Percentiles rank a stretch among this genome's conserved stretches.
Evolutionary conservation across 345 rosid genomes (phyloP).

Genomic region (Carallia pectinifolia): DNA sequence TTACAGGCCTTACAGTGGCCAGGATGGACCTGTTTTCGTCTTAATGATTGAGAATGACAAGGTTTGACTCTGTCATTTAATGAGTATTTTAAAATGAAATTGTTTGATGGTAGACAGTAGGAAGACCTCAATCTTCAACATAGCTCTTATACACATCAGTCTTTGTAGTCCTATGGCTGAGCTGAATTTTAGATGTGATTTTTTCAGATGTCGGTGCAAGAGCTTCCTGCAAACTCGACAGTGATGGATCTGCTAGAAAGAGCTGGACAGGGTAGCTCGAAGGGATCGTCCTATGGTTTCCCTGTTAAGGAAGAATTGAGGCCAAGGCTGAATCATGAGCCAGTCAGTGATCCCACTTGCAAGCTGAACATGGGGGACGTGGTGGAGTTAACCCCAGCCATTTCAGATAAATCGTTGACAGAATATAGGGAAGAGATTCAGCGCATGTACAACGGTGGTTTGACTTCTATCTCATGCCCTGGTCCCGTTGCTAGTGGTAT

Average conservation of each 20-base stretch:
- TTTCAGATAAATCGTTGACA: constrained; percentile 73
- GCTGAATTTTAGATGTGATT: constrained; percentile 6
- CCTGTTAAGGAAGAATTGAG: constrained; percentile 83
- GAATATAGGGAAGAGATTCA: constrained; percentile 92
- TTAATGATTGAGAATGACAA: constrained; percentile 82
- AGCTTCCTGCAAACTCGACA: constrained; percentile 68
- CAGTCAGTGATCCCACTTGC: constrained; percentile 61
- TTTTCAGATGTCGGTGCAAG: constrained; percentile 94
- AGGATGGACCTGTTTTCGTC: constrained; percentile 75
- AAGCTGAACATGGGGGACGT: constrained; percentile 93
- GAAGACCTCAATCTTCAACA: too few species aligned
- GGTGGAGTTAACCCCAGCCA: constrained; percentile 87
- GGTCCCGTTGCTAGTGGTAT: constrained; percentile 29
- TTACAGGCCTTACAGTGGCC: constrained; percentile 53
- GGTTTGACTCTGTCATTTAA: constrained; percentile 39
- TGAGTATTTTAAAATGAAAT: not conserved
- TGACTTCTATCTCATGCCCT: constrained; percentile 28
- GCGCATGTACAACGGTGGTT: constrained; percentile 79
- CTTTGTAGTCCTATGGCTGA: too few species aligned
- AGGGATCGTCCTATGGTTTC: constrained; percentile 65
- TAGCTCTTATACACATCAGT: too few species aligned
- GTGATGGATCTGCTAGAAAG: constrained; percentile 71
- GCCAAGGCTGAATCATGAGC: constrained; percentile 71
- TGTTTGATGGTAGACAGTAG: not conserved
- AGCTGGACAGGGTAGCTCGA: constrained; percentile 66